Conservation (phyloP, 495 filamentous ascomycete species). For the Venustampulla echinocandica region DNA sequence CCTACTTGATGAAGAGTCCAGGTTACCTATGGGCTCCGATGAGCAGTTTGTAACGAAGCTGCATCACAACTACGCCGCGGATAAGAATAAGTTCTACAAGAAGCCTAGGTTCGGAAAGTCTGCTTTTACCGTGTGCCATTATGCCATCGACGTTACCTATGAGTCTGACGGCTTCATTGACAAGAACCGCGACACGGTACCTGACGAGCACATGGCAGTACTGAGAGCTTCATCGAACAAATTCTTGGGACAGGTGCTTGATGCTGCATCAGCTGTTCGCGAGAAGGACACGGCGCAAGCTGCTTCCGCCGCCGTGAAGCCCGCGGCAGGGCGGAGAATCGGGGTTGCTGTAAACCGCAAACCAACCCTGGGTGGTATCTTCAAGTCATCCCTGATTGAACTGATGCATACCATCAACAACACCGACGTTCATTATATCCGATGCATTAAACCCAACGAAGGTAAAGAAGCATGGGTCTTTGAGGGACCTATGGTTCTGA, state of each 20-base stretch:
- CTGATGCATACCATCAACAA: slow-evolving; percentile 96
- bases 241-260: slow-evolving; percentile 79
- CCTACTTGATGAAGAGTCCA: slow-evolving; percentile 91
- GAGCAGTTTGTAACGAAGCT: slow-evolving; percentile 97
- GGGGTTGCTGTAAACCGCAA: slow-evolving; percentile 91
- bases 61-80: slow-evolving; percentile 82
- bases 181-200: slow-evolving; percentile 98
- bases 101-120: slow-evolving; percentile 97
- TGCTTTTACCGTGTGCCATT: slow-evolving; percentile 96
- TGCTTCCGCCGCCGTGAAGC: slow-evolving; percentile 55
- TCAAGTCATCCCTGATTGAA: slow-evolving; percentile 96
- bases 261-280: slow-evolving; percentile 73
- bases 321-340: slow-evolving; percentile 68
- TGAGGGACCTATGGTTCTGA: slow-evolving; percentile 97
- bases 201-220: slow-evolving; percentile 94
- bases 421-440: slow-evolving; percentile 98
- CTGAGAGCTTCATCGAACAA: slow-evolving; percentile 73
- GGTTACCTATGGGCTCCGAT: slow-evolving; percentile 93
- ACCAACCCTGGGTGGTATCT: slow-evolving; percentile 94
- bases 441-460: slow-evolving; percentile 99
- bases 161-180: slow-evolving; percentile 99
- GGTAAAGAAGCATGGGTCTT: slow-evolving; percentile 96
- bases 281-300: slow-evolving; percentile 76
- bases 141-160: slow-evolving; percentile 97
- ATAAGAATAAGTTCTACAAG: slow-evolving; percentile 97